These are phyloP conservation scores for Venturia asperata DNA, from an alignment of 2,329 filamentous ascomycete species.

Conservation along the genomic window DNA sequence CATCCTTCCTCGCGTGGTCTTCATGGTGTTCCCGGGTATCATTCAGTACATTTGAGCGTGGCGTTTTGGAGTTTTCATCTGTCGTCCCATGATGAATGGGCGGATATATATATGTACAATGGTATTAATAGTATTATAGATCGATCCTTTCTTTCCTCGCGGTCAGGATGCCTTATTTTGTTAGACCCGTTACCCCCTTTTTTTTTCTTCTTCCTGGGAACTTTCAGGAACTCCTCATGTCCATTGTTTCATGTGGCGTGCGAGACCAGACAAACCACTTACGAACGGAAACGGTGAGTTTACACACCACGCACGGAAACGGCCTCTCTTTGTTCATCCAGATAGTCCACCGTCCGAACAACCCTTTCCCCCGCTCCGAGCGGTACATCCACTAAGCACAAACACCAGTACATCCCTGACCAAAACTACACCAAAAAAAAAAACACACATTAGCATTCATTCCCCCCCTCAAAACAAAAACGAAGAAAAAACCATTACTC, in stretches of 20 bases:
- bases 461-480: neutral
- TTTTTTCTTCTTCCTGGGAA: no score
- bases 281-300: no score
- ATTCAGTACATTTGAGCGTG: neutral
- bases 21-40: neutral
- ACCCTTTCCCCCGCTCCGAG: neutral
- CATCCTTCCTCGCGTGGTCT: neutral
- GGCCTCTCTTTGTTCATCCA: no score
- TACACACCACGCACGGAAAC: no score
- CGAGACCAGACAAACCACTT: no score
- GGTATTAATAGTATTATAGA: neutral
- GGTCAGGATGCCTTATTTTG: neutral
- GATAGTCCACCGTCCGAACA: neutral
- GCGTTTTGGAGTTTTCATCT: neutral
- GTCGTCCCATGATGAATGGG: no score
- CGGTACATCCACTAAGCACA: neutral
- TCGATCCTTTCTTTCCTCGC: neutral
- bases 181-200: no score
- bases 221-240: no score
- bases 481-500: neutral
- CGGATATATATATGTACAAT: neutral
- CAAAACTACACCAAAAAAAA: neutral
- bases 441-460: neutral
- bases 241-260: no score
- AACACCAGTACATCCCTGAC: neutral